Evolutionary conservation across 441 rosid genomes (phyloP).

Genomic region (Flueggea neowawraea): DNA sequence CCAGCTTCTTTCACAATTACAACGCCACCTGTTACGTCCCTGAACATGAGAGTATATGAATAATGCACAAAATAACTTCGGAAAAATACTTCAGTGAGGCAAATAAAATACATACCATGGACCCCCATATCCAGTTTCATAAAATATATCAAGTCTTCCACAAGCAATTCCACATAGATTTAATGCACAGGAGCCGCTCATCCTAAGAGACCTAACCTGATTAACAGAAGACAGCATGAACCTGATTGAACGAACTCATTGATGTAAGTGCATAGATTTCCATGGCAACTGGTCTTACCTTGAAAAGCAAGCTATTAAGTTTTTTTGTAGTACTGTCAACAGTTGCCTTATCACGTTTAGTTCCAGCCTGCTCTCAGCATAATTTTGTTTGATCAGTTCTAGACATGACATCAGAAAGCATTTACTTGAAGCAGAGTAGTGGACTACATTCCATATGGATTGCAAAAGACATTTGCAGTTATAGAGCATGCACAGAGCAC

Average conservation of each 20-base stretch:
- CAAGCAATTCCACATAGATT: conserved; percentile 92
- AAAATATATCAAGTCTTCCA: conserved; percentile 86
- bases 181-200: conserved; percentile 94
- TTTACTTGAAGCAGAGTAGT: neutral
- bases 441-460: no score
- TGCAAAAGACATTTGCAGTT: no score
- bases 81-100: neutral
- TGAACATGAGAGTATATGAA: conserved; percentile 20
- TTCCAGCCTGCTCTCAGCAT: conserved; percentile 58
- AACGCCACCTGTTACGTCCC: conserved; percentile 95
- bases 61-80: neutral
- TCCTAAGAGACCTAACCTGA: conserved; percentile 94
- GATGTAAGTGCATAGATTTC: no score
- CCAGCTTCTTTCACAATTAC: conserved; percentile 91
- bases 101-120: conserved; percentile 61
- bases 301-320: conserved; percentile 74
- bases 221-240: neutral
- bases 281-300: conserved; percentile 39
- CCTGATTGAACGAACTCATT: neutral
- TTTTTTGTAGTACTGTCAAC: conserved; percentile 68
- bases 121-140: conserved; percentile 84
- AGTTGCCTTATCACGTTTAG: conserved; percentile 73
- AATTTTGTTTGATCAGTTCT: conserved; percentile 17
- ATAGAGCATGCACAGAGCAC: no score
- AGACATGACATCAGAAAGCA: conserved; percentile 1